Evolutionary conservation across 352 stramenopile species (phyloP), one percentile per base, ranked within the genome.

Genomic region (Pythium dissotocum): DNA sequence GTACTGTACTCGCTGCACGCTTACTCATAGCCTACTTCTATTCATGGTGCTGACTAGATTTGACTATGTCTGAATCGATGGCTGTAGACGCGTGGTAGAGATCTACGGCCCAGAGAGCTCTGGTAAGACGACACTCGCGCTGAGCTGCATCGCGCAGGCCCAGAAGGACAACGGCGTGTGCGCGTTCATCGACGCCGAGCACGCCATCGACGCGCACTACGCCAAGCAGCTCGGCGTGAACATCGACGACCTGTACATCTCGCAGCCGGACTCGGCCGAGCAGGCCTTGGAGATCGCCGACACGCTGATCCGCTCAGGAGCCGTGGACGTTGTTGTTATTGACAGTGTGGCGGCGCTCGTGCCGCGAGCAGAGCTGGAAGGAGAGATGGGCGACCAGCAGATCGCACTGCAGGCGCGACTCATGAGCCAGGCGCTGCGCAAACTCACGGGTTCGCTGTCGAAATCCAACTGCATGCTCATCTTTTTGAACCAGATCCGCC

Each of bases 271-370:
- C 74, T 98, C 86, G 14, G 98, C 97, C 32, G 97, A 99, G 79
- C 97, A 99, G 87, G 98, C 97, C 32, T 82, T 99, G 18, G 97
- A 99, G 74, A 99, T 99, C 64, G 94, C 98, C 5, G 97, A 99
- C 82, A 98, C 98, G 58, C 78, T 99, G 21, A 95, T 99, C 21
- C 83, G 97, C 14, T 98, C 89, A 16, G 88, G 91, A 6, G 97
- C 97, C 5, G 96, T 99, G 16, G 97, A 99, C 73, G 78, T 99
- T 6, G 96, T 99, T 24, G 97, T 99, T 2, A 85, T 99, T 6
- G 98, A 99, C 75, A 98, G 83, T 78, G 98, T 99, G 10, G 97
- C 98, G 6, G 97, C 98, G 26, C 80, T 99, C 16, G 97, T 99
- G 9, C 98, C 98, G 2, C 90, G 97, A 48, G 97, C 96, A 0